phyloP scores from a whole-genome alignment of 441 rosid species.

The Erysimum cheiri region DNA sequence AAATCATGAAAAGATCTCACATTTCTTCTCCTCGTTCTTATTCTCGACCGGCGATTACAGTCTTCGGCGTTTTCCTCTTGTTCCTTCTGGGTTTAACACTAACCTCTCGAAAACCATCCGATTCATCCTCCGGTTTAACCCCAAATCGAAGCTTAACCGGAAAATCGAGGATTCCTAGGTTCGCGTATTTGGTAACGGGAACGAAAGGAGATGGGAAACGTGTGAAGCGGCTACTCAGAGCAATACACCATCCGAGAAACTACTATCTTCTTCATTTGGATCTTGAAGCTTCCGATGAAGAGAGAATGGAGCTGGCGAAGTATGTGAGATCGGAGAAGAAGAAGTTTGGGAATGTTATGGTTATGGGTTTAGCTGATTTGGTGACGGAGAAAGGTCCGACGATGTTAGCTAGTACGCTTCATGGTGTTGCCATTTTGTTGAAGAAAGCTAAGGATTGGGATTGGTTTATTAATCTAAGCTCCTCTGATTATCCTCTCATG shows the following conservation, averaged over 20 bases:
- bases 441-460: constrained; percentile 78
- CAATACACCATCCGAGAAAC: constrained; percentile 79
- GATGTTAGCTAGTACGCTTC: constrained; percentile 74
- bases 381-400: constrained; percentile 86
- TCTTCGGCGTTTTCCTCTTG: constrained; percentile 46
- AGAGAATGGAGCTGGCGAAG: constrained; percentile 78
- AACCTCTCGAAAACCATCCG: constrained; percentile 45
- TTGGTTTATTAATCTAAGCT: constrained; percentile 85
- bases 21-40: constrained; percentile 43
- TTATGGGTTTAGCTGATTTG: constrained; percentile 77
- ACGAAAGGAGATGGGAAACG: constrained; percentile 69
- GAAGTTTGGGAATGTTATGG: constrained; percentile 80
- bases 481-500: constrained; percentile 87
- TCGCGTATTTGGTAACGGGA: constrained; percentile 80
- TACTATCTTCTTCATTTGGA: constrained; percentile 80
- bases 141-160: constrained; percentile 32
- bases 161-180: constrained; percentile 52
- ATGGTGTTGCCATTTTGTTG: constrained; percentile 73
- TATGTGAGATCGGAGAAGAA: constrained; percentile 67
- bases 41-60: constrained; percentile 47
- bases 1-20: constrained; percentile 59
- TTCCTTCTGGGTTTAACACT: constrained; percentile 50
- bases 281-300: constrained; percentile 74
- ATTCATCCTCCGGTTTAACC: constrained; percentile 37
- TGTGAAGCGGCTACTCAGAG: constrained; percentile 68